Evolutionary conservation across 2,329 filamentous ascomycete genomes (phyloP), one percentile per base, ranked within the genome.

Genomic region (Aspergillus terreus): DNA sequence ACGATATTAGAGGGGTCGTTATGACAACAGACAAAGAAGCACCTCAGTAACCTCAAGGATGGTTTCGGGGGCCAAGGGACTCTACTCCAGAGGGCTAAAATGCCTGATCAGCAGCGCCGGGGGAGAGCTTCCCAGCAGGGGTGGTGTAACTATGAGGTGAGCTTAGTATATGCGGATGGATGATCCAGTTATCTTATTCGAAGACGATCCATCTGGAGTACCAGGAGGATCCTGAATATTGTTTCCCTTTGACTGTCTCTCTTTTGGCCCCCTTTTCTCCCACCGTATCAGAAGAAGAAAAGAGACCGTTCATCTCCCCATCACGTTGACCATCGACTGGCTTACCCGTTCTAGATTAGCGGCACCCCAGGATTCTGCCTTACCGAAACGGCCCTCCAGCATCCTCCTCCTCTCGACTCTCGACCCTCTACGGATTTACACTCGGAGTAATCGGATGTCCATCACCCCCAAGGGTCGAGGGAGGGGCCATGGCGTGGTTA

Each of bases 31-130:
- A 47, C 46, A 43, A 36, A 27, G 35, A 38, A 21, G 23, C 23
- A 23, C 5, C 23, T 6, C 4, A 23, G 23, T 23, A 45, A 23
- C 43, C 35, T 36, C 21, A 46, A 33, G 47, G 27, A 40, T 47
- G 42, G 27, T 41, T 49, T 46, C 43, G 21, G 40, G 45, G 41
- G 42, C 40, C 46, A 44, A 40, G 49, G 53, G 53, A 49, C 47
- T 51, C 47, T 36, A 6, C 47, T 52, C 45, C 47, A 33, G 42
- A 44, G 38, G 38, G 43, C 35, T 49, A 54, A 49, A 57, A 48
- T 35, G 50, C 54, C 50, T 55, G 46, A 53, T 54, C 48, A 52
- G 44, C 55, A 45, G 46, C 42, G 47, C 47, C 40, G 14, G 25
- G 42, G 38, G 7, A 30, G 27, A 30, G 27, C 7, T 11, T 30